Evolutionary conservation across 2,329 filamentous ascomycete genomes (phyloP).

Genomic region (Didymella segeticola): DNA sequence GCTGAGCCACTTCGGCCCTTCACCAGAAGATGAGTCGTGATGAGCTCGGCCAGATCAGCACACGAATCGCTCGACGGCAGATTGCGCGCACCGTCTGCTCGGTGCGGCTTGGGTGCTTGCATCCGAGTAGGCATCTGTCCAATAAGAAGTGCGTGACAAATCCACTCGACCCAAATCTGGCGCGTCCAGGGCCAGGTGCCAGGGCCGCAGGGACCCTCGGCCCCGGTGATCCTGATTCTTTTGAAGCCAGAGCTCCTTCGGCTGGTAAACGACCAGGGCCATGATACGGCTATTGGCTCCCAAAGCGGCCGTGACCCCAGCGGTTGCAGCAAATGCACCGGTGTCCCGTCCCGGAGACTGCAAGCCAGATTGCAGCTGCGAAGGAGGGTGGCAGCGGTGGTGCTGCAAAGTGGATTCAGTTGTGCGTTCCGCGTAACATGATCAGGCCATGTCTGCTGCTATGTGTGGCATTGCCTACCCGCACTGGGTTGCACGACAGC

Average conservation of each 20-base stretch:
- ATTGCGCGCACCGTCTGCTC: constrained; percentile 10
- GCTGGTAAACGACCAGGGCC: constrained; percentile 4
- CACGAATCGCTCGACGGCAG: constrained; percentile 7
- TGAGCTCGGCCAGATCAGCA: background rate
- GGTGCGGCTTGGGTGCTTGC: constrained; percentile 2
- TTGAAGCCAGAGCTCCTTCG: background rate
- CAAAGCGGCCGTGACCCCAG: constrained; percentile 5
- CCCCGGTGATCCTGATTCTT: constrained; percentile 1
- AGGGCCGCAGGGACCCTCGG: constrained; percentile 7
- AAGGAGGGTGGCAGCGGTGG: constrained; percentile 1
- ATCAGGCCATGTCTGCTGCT: constrained; percentile 30
- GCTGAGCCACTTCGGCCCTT: background rate
- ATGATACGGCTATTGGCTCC: constrained; percentile 13
- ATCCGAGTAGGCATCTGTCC: background rate
- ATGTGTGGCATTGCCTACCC: constrained; percentile 19
- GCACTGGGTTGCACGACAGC: constrained; percentile 24
- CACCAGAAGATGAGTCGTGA: constrained; percentile 1
- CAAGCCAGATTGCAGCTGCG: constrained; percentile 15
- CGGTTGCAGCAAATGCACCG: constrained; percentile 4
- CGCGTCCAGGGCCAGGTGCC: constrained; percentile 1
- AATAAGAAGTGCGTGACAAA: background rate
- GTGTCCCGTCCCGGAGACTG: constrained; percentile 10
- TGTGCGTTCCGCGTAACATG: constrained; percentile 6
- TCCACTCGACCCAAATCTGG: constrained; percentile 4
- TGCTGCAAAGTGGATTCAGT: constrained; percentile 11